These are phyloP conservation scores for Aspergillus texensis DNA, from an alignment of 2,329 filamentous ascomycete species.

Conservation along the genomic window DNA sequence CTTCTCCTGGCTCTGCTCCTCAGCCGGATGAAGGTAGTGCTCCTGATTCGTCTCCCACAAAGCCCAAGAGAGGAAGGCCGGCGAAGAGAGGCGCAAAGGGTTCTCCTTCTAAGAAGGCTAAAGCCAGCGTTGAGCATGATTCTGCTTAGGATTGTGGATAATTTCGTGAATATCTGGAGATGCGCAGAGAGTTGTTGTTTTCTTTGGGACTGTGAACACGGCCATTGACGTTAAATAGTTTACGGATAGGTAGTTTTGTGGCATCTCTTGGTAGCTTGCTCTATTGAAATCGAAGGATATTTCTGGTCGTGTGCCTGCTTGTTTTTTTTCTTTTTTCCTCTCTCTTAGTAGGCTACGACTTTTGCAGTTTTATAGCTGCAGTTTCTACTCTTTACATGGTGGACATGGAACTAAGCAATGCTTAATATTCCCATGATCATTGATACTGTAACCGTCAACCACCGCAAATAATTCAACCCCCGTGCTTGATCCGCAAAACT, in stretches of 20 bases:
- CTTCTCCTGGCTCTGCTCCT: neutral
- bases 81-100: neutral
- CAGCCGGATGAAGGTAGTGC: neutral
- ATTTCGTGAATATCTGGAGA: too few relatives aligned
- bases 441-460: neutral
- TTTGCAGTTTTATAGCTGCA: neutral
- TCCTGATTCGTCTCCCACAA: conserved; percentile 1
- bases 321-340: too few relatives aligned
- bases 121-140: neutral
- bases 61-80: conserved; percentile 10
- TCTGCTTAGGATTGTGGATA: neutral
- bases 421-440: neutral
- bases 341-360: neutral
- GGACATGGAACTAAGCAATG: neutral
- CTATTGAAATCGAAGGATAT: neutral
- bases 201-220: neutral
- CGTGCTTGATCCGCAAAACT: neutral
- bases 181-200: neutral
- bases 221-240: neutral
- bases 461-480: neutral
- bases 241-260: neutral
- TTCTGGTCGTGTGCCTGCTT: neutral
- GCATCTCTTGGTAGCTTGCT: neutral
- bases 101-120: neutral
- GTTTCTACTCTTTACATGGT: neutral